Evolutionary conservation across 352 stramenopile genomes (phyloP), one percentile per base, ranked within the genome.

Genomic region (Pythium periplocum): DNA sequence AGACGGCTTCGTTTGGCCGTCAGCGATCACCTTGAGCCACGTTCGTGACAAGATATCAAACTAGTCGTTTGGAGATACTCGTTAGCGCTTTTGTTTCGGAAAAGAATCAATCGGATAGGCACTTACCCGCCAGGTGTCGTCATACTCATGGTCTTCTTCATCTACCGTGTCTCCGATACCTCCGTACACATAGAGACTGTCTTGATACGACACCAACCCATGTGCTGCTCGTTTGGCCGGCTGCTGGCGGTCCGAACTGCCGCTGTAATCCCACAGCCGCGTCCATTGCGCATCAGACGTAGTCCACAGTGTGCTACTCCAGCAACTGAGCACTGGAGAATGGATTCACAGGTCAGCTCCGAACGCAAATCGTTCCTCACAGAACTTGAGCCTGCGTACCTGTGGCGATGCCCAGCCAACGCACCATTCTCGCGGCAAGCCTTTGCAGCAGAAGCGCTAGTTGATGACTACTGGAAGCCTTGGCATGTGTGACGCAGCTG

Each of bases 61-160:
- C 50, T 56, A 26, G 26, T 31, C 6, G 43, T 9, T 32, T 17
- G 43, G 43, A 48, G n/a, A 9, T 17, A 26, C 17, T 26, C 17
- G 17, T 26, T 26, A 26, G 17, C 17, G 17, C 17, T 26, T 26
- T 26, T 26, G 17, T 26, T 26, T 26, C 17, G 17, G 17, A 26
- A 26, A 26, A 26, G 17, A 26, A 26, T 26, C 17, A 26, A 26
- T 26, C 17, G 17, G 17, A 26, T 26, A 26, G 17, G 17, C 17
- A 26, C 43, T 57, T 53, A 86, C 83, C 8, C 62, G 59, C 80
- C 80, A 91, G n/a, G 80, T 87, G 53, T 91, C 80, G n/a, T 78
- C 75, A 35, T 72, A 83, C 56, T 91, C 80, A 52, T 76, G 46
- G 46, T 85, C 74, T 57, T 82, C 61, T 5, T 68, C 61, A 4